phyloP scores from a whole-genome alignment of 345 rosid genomes.

The Mercurialis annua region DNA sequence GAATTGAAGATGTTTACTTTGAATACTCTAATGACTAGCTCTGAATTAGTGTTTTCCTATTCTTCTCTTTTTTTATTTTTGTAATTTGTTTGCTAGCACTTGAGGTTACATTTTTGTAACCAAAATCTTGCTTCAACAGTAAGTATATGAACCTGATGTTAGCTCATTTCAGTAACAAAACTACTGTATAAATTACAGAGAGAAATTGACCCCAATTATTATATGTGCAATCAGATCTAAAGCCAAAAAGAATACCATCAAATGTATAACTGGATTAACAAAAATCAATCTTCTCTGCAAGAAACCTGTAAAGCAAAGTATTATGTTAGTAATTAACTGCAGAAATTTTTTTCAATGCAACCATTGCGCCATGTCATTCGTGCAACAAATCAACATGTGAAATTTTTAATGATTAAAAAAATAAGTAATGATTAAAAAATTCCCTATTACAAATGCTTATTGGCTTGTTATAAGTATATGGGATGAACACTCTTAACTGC shows the following conservation, averaged over 20 bases:
- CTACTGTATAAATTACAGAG: neutral
- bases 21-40: neutral
- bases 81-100: neutral
- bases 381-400: too few species aligned
- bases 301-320: conserved; percentile 11
- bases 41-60: neutral
- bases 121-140: conserved; percentile 4
- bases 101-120: conserved; percentile 10
- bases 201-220: neutral
- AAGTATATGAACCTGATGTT: neutral
- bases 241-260: neutral
- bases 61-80: neutral
- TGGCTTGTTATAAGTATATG: too few species aligned
- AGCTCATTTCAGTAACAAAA: conserved; percentile 8
- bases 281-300: conserved; percentile 1
- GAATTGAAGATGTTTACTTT: neutral
- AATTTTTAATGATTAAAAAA: too few species aligned
- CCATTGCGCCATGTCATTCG: too few species aligned
- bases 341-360: too few species aligned
- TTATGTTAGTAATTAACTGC: too few species aligned
- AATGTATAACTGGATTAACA: neutral
- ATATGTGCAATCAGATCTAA: neutral
- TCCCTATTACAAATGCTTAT: too few species aligned
- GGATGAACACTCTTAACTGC: too few species aligned
- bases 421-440: too few species aligned